A percentile compares a stretch with the other conserved stretches of the same genome.
Conservation (phyloP, 1,284 basidiomycete genomes). For the Hemileia vastatrix region DNA sequence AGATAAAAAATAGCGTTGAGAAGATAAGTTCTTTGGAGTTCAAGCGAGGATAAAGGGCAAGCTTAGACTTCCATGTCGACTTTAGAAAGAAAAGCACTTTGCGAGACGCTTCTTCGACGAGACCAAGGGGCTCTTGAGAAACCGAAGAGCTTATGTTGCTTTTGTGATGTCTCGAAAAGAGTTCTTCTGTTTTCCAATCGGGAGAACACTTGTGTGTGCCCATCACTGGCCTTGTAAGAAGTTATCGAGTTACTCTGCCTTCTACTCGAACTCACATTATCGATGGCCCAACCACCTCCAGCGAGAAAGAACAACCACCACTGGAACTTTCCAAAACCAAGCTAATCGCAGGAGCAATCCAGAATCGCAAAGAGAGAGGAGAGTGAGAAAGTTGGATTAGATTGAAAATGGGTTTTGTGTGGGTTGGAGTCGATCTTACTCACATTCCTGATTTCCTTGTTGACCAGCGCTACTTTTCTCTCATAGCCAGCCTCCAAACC, state of each 20-base stretch:
- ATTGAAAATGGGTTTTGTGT: no score
- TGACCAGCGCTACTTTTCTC: no score
- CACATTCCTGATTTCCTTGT: no score
- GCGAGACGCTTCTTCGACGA: no score
- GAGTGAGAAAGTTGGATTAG: no score
- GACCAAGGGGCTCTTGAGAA: slow-evolving; percentile 53
- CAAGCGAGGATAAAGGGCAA: slow-evolving; percentile 25
- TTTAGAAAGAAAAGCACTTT: no score
- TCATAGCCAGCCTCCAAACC: no score
- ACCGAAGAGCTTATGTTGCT: slow-evolving; percentile 50
- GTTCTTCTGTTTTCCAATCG: neutral
- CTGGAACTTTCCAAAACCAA: slow-evolving; percentile 58
- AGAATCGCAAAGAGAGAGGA: no score
- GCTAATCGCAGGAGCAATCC: no score
- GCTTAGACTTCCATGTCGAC: slow-evolving; percentile 48
- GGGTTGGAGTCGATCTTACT: no score
- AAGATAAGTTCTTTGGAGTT: neutral
- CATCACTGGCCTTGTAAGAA: no score
- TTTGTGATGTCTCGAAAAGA: slow-evolving; percentile 32
- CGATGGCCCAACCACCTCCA: slow-evolving; percentile 53
- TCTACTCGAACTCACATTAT: slow-evolving; percentile 31
- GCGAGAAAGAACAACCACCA: slow-evolving; percentile 54
- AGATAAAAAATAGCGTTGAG: neutral
- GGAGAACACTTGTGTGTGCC: slow-evolving; percentile 8
- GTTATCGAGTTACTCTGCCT: no score